Base-by-base conservation (phyloP, 306 rosid genomes). In the Urtica urens region DNA sequence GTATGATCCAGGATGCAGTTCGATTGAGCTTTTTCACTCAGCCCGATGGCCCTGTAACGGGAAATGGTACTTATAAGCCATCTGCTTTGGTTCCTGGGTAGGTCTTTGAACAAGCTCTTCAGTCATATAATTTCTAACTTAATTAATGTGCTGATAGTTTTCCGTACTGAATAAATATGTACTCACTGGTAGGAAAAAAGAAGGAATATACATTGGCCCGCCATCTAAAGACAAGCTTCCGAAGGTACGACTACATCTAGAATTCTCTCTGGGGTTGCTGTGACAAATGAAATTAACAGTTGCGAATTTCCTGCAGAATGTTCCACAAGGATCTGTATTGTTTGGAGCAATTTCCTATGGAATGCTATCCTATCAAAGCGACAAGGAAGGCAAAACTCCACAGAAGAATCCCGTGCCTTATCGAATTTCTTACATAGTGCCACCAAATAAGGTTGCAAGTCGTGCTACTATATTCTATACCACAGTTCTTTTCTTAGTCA, bases 31-130 rank as follows among this genome's bases (percentile, higher is more conserved):
- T 84, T 73, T 90, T 76, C 75, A 72, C 97, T 62, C 87, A 81
- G 75, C 97, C 95, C 10, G 97, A 90, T 77, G 97, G 92, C 46
- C 77, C 87, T 25, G 46, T 90, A 72, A 66, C 75, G 64, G 97
- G 95, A 71, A 79, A 79, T 47, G 77, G 95, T 59, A 55, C 81
- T 58, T 90, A 60, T 45, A 84, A 77, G 60, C 77, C 97, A 51
- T 77, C 94, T 19, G 41, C 61, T 35, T 69, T 90, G 59, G 71
- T 81, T 71, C 94, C 97, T 38, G 94, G 95, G 97, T 90, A 75
- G 21, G 88, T 45, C 29, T 20, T 49, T 30, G 16, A 59, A 58
- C 58, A 51, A 73, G 7, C 61, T 59, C 45, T 58, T 53, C 29
- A n/a, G 46, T 27, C 50, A 35, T 34, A 66, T 55, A 35, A 34